phyloP scores from a whole-genome alignment of 208 protist genomes.

The Acanthamoeba lenticulata region DNA sequence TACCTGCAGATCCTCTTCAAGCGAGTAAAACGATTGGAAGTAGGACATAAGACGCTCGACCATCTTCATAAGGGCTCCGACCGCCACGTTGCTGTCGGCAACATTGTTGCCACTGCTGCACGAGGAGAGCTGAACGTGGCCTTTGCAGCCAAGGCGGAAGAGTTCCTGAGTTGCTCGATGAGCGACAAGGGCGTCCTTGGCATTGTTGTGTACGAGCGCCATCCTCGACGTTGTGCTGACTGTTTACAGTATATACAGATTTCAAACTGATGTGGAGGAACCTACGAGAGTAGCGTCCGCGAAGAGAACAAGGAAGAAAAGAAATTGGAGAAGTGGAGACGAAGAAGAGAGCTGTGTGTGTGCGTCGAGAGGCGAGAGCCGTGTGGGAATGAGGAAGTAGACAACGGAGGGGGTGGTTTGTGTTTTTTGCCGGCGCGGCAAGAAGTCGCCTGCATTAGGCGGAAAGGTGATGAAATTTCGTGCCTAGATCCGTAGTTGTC shows the following conservation, averaged over 20 bases:
- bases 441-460: neutral
- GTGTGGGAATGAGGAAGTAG: neutral
- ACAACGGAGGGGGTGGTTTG: neutral
- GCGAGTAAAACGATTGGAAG: neutral
- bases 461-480: neutral
- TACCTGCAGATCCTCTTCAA: conserved; percentile 5
- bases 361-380: neutral
- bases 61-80: neutral
- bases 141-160: neutral
- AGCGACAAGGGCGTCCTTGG: neutral
- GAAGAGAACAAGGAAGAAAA: neutral
- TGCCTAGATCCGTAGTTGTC: neutral
- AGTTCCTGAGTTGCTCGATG: neutral
- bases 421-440: neutral
- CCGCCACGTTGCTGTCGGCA: neutral
- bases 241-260: neutral
- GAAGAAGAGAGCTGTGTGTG: neutral
- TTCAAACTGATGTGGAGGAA: neutral
- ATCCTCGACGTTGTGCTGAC: neutral
- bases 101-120: neutral
- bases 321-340: neutral
- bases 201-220: neutral
- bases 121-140: neutral
- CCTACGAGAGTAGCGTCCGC: neutral
- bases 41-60: neutral